Base-by-base conservation (phyloP, 352 stramenopile genomes). In the Ophiocytium majus region DNA sequence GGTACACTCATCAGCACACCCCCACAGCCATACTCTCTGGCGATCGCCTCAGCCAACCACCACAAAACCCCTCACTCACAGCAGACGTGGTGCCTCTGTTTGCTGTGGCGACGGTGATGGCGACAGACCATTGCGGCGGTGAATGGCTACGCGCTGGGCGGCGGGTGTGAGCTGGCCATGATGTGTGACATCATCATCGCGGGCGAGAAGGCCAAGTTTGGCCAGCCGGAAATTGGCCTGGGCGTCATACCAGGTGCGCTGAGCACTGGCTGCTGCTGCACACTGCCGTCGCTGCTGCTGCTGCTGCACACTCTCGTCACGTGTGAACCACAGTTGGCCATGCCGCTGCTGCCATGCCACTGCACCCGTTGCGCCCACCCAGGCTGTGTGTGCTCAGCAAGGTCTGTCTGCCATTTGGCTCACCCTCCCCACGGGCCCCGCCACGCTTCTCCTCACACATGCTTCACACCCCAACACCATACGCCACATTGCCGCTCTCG, bases 121-220 rank as follows among this genome's bases (percentile, higher is more conserved):
- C 31, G 35, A 9, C 50, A 94, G 90, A 91, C 96, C 28, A 97
- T 98, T 75, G 97, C 97, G 0, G 97, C 97, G 32, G 96, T 99
- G 23, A 99, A 99, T 91, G 97, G 97, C 79, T 99, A 98, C 90
- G 96, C 96, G 10, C 91, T 99, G 17, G 97, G 97, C 57, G 97
- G 97, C 78, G 97, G 97, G 43, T 99, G 96, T 85, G 97, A 99
- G 91, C 90, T 99, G 32, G 97, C 97, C 36, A 99, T 99, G 97
- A 97, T 98, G 90, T 99, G 97, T 88, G 97, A 99, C 90, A 96
- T 99, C 82, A 97, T 99, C 83, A 93, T 99, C 76, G 97, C 97
- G 17, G 90, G 91, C 37, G 94, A 98, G 83, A 96, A 93, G 83
- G 97, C 97, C 79, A 97, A 98, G 90, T 99, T 99, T 89, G 97